Evolutionary conservation across 2,329 filamentous ascomycete species (phyloP).

Genomic region (Colletotrichum sp.): DNA sequence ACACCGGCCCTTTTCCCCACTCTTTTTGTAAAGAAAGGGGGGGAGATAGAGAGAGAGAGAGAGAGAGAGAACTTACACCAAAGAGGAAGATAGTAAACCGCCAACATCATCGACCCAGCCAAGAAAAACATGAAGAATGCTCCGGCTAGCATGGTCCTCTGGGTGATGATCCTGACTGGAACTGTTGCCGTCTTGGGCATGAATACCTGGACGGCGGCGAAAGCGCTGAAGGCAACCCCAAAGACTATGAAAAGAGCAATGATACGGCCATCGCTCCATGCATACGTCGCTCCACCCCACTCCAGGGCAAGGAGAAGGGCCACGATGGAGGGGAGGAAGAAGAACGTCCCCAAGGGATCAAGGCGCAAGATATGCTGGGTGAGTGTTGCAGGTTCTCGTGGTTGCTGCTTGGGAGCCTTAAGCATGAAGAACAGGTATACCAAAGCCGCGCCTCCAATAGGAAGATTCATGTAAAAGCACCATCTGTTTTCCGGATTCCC

Average conservation of each 20-base stretch:
- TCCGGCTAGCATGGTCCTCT: conserved; percentile 58
- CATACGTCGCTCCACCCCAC: conserved; percentile 63
- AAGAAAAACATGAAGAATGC: conserved; percentile 52
- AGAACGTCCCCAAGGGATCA: conserved; percentile 63
- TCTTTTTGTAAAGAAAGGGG: neutral
- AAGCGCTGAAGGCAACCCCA: conserved; percentile 48
- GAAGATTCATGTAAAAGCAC: conserved; percentile 67
- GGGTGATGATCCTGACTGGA: conserved; percentile 58
- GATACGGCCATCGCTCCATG: conserved; percentile 58
- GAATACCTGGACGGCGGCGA: conserved; percentile 56
- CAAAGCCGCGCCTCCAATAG: conserved; percentile 57
- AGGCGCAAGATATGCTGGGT: conserved; percentile 54
- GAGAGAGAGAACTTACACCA: conserved; percentile 51
- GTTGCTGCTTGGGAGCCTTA: conserved; percentile 40
- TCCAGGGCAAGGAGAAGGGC: conserved; percentile 68
- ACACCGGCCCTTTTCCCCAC: neutral
- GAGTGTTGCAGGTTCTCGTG: conserved; percentile 32
- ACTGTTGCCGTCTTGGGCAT: conserved; percentile 63
- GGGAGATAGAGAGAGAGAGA: no score
- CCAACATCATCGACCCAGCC: conserved; percentile 56
- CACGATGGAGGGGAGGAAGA: conserved; percentile 65
- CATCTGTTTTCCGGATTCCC: conserved; percentile 35
- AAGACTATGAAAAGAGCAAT: conserved; percentile 60
- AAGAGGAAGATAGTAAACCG: conserved; percentile 59
- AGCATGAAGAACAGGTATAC: conserved; percentile 55